These are phyloP conservation scores for Hymenoscyphus repandus DNA, from an alignment of 2,329 filamentous ascomycete genomes.

Conservation along the genomic window DNA sequence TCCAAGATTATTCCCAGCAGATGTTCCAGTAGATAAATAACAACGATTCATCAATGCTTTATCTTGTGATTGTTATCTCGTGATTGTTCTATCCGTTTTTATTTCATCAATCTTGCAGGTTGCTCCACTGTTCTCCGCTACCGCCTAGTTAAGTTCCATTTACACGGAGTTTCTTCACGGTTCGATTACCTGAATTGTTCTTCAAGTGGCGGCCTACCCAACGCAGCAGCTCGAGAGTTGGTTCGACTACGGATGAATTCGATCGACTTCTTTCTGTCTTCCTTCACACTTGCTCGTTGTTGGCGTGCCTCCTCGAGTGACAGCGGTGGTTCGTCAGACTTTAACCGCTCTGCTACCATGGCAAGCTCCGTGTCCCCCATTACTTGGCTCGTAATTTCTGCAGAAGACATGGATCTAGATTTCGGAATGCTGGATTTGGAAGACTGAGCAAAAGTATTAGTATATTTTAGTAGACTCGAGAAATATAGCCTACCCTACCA, in stretches of 20 bases:
- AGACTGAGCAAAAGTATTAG: not conserved
- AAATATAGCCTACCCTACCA: not conserved
- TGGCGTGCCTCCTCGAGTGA: slow-evolving; percentile 17
- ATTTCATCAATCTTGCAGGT: too few species aligned
- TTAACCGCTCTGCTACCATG: slow-evolving; percentile 2
- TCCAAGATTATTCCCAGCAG: too few species aligned
- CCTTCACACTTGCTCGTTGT: slow-evolving; percentile 15
- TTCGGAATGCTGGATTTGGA: not conserved
- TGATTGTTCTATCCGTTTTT: too few species aligned
- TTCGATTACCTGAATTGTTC: slow-evolving; percentile 5
- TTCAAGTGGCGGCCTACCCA: not conserved
- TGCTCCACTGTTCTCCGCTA: too few species aligned
- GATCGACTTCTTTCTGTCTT: slow-evolving; percentile 13
- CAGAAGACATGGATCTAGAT: slow-evolving; percentile 6
- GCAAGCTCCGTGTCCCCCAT: not conserved
- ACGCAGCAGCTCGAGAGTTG: slow-evolving; percentile 27
- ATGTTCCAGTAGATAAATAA: too few species aligned
- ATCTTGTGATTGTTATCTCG: too few species aligned
- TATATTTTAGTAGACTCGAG: not conserved
- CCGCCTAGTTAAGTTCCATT: not conserved
- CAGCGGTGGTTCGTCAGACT: slow-evolving; percentile 4
- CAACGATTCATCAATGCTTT: too few species aligned
- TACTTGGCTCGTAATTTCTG: not conserved
- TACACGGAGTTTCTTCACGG: not conserved
- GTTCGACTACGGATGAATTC: slow-evolving; percentile 18